phyloP scores from a whole-genome alignment of 2,329 filamentous ascomycete species.

The Monilinia laxa region DNA sequence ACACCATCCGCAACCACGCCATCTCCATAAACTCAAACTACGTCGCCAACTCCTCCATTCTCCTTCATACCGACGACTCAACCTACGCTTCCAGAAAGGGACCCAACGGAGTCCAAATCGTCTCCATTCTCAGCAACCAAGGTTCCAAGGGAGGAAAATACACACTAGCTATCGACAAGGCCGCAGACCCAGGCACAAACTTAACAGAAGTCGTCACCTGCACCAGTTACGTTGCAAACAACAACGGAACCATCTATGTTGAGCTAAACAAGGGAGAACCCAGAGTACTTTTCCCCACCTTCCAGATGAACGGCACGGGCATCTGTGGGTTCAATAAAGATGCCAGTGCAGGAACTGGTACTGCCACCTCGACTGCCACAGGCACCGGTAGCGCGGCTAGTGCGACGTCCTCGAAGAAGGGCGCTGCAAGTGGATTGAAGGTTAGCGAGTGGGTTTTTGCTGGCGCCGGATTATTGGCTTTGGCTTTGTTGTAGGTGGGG shows the following conservation, averaged over 20 bases:
- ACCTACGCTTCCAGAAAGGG: constrained; percentile 30
- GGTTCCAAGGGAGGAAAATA: constrained; percentile 33
- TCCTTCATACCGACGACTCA: constrained; percentile 26
- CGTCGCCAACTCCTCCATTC: constrained; percentile 22
- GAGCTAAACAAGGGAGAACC: constrained; percentile 15
- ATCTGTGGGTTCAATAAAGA: constrained; percentile 2
- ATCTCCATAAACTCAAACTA: constrained; percentile 23
- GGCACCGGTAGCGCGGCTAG: neutral
- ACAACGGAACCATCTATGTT: constrained; percentile 13
- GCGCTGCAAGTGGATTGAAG: neutral
- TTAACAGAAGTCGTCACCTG: constrained; percentile 27
- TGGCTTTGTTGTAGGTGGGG: constrained; percentile 6
- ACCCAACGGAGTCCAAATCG: constrained; percentile 21
- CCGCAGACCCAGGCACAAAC: constrained; percentile 22
- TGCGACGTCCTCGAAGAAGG: constrained; percentile 8
- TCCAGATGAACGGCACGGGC: constrained; percentile 10
- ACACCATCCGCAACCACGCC: constrained; percentile 28
- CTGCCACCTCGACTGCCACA: neutral
- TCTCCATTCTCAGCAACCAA: constrained; percentile 43
- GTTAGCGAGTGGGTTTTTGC: neutral
- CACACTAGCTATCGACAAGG: constrained; percentile 15
- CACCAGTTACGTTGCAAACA: constrained; percentile 3
- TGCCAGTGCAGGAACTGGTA: neutral
- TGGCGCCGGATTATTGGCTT: neutral
- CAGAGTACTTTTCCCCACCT: constrained; percentile 13